phyloP scores from a whole-genome alignment of 176 grass and related monocot species.

The sorghum (Sorghum bicolor) region DNA sequence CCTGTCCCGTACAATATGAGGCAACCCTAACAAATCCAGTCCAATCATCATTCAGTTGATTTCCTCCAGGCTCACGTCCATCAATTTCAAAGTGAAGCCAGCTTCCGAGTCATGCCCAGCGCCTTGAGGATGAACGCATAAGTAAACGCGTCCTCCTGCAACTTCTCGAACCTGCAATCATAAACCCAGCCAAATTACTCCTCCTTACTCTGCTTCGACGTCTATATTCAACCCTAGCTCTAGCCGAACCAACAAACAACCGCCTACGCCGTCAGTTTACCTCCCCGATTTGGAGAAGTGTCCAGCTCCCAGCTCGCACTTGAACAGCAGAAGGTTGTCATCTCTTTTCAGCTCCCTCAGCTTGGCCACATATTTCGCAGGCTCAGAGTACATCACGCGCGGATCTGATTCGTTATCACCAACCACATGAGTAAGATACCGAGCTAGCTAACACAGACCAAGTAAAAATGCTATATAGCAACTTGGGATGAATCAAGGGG shows the following conservation, averaged over 20 bases:
- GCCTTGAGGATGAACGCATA: conserved; percentile 81
- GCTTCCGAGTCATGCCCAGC: conserved; percentile 45
- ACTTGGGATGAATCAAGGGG: neutral
- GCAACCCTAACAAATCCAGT: neutral
- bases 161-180: conserved; percentile 70
- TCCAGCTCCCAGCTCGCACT: conserved; percentile 79
- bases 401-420: conserved; percentile 40
- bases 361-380: conserved; percentile 76
- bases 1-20: neutral
- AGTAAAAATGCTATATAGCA: neutral
- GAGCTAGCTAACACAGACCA: neutral
- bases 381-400: conserved; percentile 79
- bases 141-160: conserved; percentile 83
- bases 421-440: neutral
- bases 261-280: neutral
- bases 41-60: neutral
- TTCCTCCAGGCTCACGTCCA: neutral
- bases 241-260: neutral
- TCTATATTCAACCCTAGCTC: neutral
- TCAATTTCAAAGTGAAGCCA: conserved; percentile 8
- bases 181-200: neutral
- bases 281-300: conserved; percentile 89
- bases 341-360: conserved; percentile 78
- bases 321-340: conserved; percentile 67
- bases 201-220: neutral